phyloP scores from a whole-genome alignment of 805 yeast species.

The Saccharomyces kudriavzevii region DNA sequence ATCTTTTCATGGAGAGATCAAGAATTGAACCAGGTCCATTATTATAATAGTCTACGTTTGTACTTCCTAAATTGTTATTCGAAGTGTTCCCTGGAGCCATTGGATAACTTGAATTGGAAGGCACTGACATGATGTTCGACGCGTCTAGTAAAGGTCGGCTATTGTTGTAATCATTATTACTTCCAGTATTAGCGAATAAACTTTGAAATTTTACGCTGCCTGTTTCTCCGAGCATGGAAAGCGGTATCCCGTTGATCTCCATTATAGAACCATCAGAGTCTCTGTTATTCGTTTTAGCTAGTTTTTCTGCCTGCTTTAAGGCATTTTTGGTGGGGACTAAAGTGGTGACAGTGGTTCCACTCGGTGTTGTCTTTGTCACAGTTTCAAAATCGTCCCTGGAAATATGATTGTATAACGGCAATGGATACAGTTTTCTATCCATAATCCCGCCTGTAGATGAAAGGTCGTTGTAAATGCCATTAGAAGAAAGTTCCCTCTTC shows the following conservation, averaged over 20 bases:
- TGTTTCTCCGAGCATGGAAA: constrained; percentile 68
- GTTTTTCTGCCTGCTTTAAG: constrained; percentile 33
- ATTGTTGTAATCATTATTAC: not conserved
- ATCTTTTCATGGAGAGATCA: not conserved
- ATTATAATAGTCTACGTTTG: not conserved
- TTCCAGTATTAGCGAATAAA: not conserved
- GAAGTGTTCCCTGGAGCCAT: not conserved
- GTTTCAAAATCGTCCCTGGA: constrained; percentile 83
- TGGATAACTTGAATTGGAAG: not conserved
- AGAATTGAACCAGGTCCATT: not conserved
- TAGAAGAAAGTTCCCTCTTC: constrained; percentile 12
- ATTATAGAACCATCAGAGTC: constrained; percentile 29
- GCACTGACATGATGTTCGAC: not conserved
- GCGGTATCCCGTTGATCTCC: constrained; percentile 62
- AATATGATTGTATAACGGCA: constrained; percentile 86
- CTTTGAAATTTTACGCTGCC: constrained; percentile 46
- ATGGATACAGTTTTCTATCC: constrained; percentile 49
- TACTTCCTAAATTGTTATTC: not conserved
- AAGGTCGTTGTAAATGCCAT: constrained; percentile 16
- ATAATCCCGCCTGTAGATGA: constrained; percentile 1
- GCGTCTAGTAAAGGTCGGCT: not conserved
- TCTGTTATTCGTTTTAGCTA: constrained; percentile 17
- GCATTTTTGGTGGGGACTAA: constrained; percentile 82
- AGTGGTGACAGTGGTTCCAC: constrained; percentile 86
- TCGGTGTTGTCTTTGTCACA: constrained; percentile 77